Evolutionary conservation across 1,284 basidiomycete species (phyloP).

Genomic region (Porphyrellus sp.): DNA sequence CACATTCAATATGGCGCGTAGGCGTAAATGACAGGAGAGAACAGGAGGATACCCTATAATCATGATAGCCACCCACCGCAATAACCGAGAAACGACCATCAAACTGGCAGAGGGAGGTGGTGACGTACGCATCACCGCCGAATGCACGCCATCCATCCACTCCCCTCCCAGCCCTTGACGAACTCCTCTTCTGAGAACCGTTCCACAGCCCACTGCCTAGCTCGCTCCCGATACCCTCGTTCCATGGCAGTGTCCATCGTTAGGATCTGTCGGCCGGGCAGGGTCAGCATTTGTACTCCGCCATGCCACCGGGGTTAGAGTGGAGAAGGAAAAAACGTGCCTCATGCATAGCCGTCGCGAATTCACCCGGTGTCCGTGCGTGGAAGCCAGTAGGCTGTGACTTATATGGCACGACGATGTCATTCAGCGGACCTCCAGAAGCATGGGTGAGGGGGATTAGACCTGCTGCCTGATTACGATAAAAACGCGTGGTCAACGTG

Average conservation of each 20-base stretch:
- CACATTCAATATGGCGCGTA: too few relatives aligned
- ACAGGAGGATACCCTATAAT: too few relatives aligned
- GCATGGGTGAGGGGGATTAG: conserved; percentile 91
- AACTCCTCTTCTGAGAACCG: conserved; percentile 79
- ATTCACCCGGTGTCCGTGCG: conserved; percentile 66
- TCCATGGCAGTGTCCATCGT: conserved; percentile 55
- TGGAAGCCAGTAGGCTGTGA: conserved; percentile 67
- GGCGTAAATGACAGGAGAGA: too few relatives aligned
- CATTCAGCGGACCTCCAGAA: conserved; percentile 87
- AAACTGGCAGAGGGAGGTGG: neutral
- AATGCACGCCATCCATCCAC: conserved; percentile 47
- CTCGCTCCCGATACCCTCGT: conserved; percentile 62
- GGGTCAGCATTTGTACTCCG: conserved; percentile 9
- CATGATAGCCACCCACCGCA: too few relatives aligned
- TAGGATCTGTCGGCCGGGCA: conserved; percentile 37
- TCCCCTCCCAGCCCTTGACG: conserved; percentile 67
- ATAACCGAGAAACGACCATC: neutral
- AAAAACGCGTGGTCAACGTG: conserved; percentile 16
- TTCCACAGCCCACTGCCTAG: conserved; percentile 65
- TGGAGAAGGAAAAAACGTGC: conserved; percentile 36
- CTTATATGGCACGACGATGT: conserved; percentile 84
- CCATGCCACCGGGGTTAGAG: conserved; percentile 5
- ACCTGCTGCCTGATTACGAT: conserved; percentile 73
- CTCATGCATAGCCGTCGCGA: conserved; percentile 66
- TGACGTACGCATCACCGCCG: neutral